phyloP scores from a whole-genome alignment of 805 yeast species.

The Ascoidea asiatica region DNA sequence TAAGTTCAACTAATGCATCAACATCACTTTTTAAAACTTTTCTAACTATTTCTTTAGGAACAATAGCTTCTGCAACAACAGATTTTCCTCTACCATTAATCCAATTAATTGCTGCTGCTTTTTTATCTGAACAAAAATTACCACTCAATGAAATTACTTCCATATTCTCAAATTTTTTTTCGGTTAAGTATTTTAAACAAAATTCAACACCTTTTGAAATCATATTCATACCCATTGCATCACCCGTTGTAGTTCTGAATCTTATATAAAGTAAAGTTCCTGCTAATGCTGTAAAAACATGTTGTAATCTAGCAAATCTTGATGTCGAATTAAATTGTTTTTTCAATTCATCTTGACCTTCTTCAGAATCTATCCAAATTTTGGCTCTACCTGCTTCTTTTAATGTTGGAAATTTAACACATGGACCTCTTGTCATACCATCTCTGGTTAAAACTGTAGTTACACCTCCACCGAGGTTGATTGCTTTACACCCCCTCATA shows the following conservation, averaged over 20 bases:
- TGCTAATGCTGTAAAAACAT: conserved; percentile 85
- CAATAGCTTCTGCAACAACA: conserved; percentile 88
- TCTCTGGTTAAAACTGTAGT: conserved; percentile 83
- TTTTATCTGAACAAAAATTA: conserved; percentile 94
- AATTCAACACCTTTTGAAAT: conserved; percentile 95
- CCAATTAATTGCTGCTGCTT: conserved; percentile 98
- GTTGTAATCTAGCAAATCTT: conserved; percentile 89
- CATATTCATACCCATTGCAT: conserved; percentile 99
- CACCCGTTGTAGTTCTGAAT: conserved; percentile 98
- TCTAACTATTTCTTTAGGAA: conserved; percentile 70
- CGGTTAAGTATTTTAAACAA: conserved; percentile 72
- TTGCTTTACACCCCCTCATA: conserved; percentile 98
- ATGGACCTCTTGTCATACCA: conserved; percentile 99
- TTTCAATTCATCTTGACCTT: conserved; percentile 72
- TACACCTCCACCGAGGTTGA: conserved; percentile 95
- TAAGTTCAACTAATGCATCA: conserved; percentile 81
- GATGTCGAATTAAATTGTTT: conserved; percentile 93
- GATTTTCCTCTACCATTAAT: conserved; percentile 98
- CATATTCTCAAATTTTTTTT: conserved; percentile 93
- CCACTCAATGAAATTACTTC: conserved; percentile 85
- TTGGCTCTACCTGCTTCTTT: conserved; percentile 89
- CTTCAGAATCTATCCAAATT: conserved; percentile 90
- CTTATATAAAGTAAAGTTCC: conserved; percentile 82
- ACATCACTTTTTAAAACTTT: conserved; percentile 86
- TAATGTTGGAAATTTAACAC: conserved; percentile 78